phyloP scores from a whole-genome alignment of 2,329 filamentous ascomycete genomes.

The Calycina marina region DNA sequence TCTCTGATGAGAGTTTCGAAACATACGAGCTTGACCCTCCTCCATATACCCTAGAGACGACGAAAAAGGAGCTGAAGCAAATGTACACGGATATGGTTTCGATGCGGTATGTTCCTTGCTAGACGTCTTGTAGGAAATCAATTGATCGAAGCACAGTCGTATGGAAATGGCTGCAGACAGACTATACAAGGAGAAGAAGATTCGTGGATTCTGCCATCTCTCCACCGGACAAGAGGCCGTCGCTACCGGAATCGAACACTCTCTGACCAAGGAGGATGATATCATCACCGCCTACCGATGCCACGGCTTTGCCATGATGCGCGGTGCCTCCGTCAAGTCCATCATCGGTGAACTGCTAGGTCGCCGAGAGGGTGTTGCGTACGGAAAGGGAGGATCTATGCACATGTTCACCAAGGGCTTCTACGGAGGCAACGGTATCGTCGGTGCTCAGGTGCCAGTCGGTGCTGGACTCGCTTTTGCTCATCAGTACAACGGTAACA shows the following conservation, averaged over 20 bases:
- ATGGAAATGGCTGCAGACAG: conserved; percentile 99
- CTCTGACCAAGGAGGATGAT: conserved; percentile 80
- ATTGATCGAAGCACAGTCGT: conserved; percentile 42
- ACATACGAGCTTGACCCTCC: conserved; percentile 98
- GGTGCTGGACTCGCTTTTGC: conserved; percentile 94
- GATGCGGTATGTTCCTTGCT: conserved; percentile 50
- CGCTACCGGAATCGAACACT: conserved; percentile 91
- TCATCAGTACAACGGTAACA: conserved; percentile 80
- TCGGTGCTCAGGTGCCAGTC: conserved; percentile 95
- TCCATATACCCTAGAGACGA: conserved; percentile 79
- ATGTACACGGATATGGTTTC: conserved; percentile 98
- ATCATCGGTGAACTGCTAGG: conserved; percentile 95
- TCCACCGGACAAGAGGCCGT: conserved; percentile 97
- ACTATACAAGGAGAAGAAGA: conserved; percentile 99
- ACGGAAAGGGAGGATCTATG: conserved; percentile 99
- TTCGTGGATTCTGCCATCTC: conserved; percentile 97
- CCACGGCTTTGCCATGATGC: conserved; percentile 97
- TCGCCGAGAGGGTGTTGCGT: conserved; percentile 89
- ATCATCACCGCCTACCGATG: conserved; percentile 97
- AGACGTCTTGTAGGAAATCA: conserved; percentile 1
- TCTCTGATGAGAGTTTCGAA: conserved; percentile 98
- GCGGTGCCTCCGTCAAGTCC: conserved; percentile 74
- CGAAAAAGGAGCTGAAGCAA: conserved; percentile 96
- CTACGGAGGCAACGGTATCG: conserved; percentile 98
- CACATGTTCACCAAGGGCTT: conserved; percentile 99